phyloP scores from a whole-genome alignment of 2,329 filamentous ascomycete species.

The Penicillium polonicum region DNA sequence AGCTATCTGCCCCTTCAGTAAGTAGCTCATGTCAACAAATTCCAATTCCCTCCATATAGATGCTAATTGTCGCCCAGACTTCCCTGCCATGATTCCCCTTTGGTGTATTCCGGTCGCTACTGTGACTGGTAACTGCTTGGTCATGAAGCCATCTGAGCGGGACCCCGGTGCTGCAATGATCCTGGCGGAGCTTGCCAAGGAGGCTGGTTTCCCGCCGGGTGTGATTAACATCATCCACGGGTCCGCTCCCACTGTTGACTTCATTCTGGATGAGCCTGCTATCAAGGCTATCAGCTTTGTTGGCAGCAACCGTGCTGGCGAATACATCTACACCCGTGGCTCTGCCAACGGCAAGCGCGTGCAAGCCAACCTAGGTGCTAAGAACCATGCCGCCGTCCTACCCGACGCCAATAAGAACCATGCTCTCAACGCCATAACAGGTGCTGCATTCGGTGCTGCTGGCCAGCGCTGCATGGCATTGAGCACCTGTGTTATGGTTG shows the following conservation, averaged over 20 bases:
- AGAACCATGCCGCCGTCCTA: slow-evolving; percentile 67
- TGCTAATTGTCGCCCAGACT: slow-evolving; percentile 49
- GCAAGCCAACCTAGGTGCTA: slow-evolving; percentile 67
- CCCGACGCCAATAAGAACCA: slow-evolving; percentile 70
- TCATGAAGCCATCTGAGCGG: slow-evolving; percentile 66
- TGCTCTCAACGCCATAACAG: slow-evolving; percentile 63
- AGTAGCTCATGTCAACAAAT: slow-evolving; percentile 27
- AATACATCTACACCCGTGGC: slow-evolving; percentile 67
- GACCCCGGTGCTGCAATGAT: slow-evolving; percentile 67
- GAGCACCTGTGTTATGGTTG: slow-evolving; percentile 63
- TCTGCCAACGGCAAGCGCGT: slow-evolving; percentile 69
- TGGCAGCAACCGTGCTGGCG: slow-evolving; percentile 66
- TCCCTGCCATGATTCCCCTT: slow-evolving; percentile 69
- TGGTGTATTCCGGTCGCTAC: slow-evolving; percentile 66
- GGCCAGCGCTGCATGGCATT: slow-evolving; percentile 70
- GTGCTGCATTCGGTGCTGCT: slow-evolving; percentile 67
- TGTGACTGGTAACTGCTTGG: slow-evolving; percentile 63
- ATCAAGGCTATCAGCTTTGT: slow-evolving; percentile 71
- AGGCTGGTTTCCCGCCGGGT: slow-evolving; percentile 64
- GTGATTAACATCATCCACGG: slow-evolving; percentile 68
- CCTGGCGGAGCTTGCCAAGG: slow-evolving; percentile 61
- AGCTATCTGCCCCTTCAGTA: slow-evolving; percentile 66
- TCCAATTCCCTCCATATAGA: neutral
- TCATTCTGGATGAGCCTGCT: slow-evolving; percentile 65
- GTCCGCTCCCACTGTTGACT: slow-evolving; percentile 64